Conservation (phyloP, 345 rosid species). For the Moricandia moricandioides region DNA sequence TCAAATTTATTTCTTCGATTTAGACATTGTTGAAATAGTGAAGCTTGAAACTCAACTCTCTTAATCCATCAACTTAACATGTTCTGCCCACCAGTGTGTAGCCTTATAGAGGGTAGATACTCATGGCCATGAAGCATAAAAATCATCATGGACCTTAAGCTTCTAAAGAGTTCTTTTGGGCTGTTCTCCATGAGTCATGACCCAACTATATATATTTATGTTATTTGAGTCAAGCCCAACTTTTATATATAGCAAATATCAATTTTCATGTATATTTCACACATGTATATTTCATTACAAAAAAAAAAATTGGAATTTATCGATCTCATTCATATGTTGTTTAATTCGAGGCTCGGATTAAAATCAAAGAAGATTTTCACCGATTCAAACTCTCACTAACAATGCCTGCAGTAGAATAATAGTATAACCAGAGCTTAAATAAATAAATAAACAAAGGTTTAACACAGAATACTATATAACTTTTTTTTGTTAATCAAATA, state of each 20-base stretch:
- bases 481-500: not conserved
- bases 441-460: not conserved
- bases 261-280: not conserved
- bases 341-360: not conserved
- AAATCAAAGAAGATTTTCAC: not conserved
- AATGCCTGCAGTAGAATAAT: not conserved
- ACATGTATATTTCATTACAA: too few species aligned
- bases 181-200: not conserved
- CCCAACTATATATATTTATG: not conserved
- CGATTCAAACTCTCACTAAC: not conserved
- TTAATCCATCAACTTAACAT: too few species aligned
- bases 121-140: not conserved
- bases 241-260: not conserved
- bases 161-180: not conserved
- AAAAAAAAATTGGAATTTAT: too few species aligned
- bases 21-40: too few species aligned
- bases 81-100: not conserved
- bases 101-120: not conserved
- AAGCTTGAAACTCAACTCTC: too few species aligned
- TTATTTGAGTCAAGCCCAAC: not conserved
- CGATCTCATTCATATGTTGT: not conserved
- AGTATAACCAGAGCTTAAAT: not conserved
- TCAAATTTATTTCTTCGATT: too few species aligned
- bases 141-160: not conserved
- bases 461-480: not conserved